These are phyloP conservation scores for Terfezia claveryi DNA, from an alignment of 495 filamentous ascomycete genomes.

Conservation along the genomic window DNA sequence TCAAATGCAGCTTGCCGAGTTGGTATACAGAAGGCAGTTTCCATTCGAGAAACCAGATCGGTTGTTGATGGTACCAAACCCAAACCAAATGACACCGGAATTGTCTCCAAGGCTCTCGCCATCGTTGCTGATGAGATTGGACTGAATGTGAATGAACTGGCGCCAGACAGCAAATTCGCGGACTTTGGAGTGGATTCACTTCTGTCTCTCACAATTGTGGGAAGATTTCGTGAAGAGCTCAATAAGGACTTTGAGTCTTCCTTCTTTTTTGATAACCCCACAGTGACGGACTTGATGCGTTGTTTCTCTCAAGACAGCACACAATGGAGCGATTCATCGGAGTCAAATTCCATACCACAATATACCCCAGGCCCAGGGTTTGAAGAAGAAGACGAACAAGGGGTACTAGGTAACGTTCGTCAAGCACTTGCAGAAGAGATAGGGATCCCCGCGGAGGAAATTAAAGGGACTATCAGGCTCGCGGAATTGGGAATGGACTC, in stretches of 20 bases:
- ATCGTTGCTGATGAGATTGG: conserved; percentile 50
- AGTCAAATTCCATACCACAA: background rate
- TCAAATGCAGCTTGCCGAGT: too few species aligned
- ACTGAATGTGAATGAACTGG: conserved; percentile 40
- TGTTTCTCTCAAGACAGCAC: conserved; percentile 3
- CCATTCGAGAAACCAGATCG: too few species aligned
- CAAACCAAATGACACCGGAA: background rate
- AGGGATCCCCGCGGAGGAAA: conserved; percentile 40
- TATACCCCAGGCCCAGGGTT: background rate
- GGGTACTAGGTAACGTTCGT: conserved; percentile 3
- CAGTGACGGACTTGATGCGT: conserved; percentile 23
- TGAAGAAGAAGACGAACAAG: background rate
- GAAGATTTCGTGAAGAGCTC: conserved; percentile 34
- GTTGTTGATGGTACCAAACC: too few species aligned
- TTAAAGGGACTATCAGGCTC: conserved; percentile 33
- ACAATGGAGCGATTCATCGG: background rate
- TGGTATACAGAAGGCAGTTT: too few species aligned
- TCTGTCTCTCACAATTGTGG: conserved; percentile 32
- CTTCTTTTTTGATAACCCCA: conserved; percentile 34
- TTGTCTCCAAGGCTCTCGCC: conserved; percentile 7
- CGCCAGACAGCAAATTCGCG: conserved; percentile 30
- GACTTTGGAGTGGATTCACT: conserved; percentile 41
- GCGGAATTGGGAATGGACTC: conserved; percentile 39
- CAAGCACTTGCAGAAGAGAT: conserved; percentile 46
- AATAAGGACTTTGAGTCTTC: conserved; percentile 32